Evolutionary conservation across 1,139 yeast species (phyloP).

Genomic region (Scheffersomyces segobiensis): DNA sequence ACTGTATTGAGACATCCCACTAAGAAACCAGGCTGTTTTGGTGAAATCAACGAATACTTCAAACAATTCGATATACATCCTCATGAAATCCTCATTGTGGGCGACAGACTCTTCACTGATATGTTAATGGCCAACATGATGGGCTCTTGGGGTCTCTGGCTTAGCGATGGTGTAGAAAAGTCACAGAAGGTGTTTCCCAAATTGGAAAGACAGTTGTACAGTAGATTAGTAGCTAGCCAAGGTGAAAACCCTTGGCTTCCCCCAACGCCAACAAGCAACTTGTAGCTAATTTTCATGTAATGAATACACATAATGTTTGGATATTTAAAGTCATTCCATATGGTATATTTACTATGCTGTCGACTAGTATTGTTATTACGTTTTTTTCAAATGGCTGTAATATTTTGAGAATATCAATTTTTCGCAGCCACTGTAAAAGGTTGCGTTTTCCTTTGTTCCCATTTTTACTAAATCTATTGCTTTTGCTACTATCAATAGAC

Average conservation of each 20-base stretch:
- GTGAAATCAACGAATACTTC: constrained; percentile 67
- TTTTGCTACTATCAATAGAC: neutral
- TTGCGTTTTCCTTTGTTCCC: constrained; percentile 19
- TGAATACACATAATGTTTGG: neutral
- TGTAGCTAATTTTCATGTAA: neutral
- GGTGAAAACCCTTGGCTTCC: constrained; percentile 25
- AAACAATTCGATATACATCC: constrained; percentile 49
- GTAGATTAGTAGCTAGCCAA: constrained; percentile 24
- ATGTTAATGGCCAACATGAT: constrained; percentile 90
- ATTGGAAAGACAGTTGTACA: constrained; percentile 51
- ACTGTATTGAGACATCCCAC: constrained; percentile 74
- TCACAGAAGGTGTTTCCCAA: constrained; percentile 52
- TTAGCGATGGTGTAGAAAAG: constrained; percentile 70
- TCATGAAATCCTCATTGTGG: constrained; percentile 76
- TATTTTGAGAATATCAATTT: neutral
- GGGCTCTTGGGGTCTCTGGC: constrained; percentile 88
- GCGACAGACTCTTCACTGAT: constrained; percentile 90
- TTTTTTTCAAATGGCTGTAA: too few species aligned
- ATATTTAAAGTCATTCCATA: neutral
- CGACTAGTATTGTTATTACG: neutral
- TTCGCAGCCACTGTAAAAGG: constrained; percentile 12
- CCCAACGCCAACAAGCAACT: constrained; percentile 20
- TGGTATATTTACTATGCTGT: neutral
- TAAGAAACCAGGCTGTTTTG: constrained; percentile 88
- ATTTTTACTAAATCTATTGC: constrained; percentile 1